Base-by-base conservation (phyloP, 1,139 yeast genomes). In the Pneumocystis wakefieldiae region DNA sequence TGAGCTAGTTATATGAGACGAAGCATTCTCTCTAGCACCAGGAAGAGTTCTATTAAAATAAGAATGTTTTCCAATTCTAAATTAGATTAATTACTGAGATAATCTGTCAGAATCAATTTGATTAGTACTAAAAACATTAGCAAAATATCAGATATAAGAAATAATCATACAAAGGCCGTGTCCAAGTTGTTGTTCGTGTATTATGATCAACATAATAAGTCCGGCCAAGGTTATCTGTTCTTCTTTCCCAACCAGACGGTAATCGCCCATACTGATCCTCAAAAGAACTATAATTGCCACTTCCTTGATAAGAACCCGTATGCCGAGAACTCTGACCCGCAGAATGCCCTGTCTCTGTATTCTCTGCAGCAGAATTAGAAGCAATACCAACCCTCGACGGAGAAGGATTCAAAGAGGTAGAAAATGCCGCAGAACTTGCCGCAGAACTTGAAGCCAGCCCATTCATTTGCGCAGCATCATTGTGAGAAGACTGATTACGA, bases 201-300 rank as follows among this genome's bases (percentile, higher is more conserved):
- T 91, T 91, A 76, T 92, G 99, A 76, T 92, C 99, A 58, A 92
- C 98, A 73, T 92, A 92, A 75, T 94, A 92, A 0, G 97, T 92
- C 72, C 99, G 83, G 39, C 98, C 98, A 71, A 90, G 87, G 73
- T 90, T 90, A 74, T 92, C 99, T 0, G 97, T 91, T 75, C 97
- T 83, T 70, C 98, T 84, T 76, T 92, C 99, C 98, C 98, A 92
- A 2, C 99, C 99, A 3, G 97, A 88, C 5, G 98, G 99, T 69
- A 92, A 79, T 71, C 97, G 81, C 61, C 99, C 99, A 70, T 85
- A 83, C 73, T 92, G 97, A 75, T 92, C 99, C 75, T 92, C 98
- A 73, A 92, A 92, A 1, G 97, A 88, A 1, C 95, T 87, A 70
- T 84, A 86, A 69, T 85, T 92, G 72, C 89, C 81, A 69, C 76